Base-by-base conservation (phyloP, 2,329 filamentous ascomycete genomes). In the Monilinia laxa region DNA sequence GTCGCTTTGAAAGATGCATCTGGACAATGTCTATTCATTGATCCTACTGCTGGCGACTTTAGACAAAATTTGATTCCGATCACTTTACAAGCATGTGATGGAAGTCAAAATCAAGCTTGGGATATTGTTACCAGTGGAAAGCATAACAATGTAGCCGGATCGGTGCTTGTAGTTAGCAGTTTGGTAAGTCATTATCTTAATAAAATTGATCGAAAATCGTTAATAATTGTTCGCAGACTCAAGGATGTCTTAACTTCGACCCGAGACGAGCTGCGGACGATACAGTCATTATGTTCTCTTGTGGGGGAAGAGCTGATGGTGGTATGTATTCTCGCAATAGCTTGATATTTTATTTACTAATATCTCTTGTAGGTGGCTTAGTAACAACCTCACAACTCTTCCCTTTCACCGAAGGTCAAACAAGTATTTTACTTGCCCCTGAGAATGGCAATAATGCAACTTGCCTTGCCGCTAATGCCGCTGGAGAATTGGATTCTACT, bases 211-310 rank as follows among this genome's bases (percentile, higher is more conserved):
- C 16, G 12, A 31, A 20, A n/a, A 54, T 31, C 55, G 51, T 40
- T 51, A 35, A 62, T 49, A 45, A 18, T 47, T 20, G 12, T 55
- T n/a, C 2, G 31, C 54, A 80, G 77, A 87, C 84, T 1, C 81
- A 85, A 73, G 84, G 84, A 54, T 87, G 85, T 72, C 77, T 85
- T 71, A 87, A 85, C 77, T 85, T 85, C 68, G 84, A 87, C 69
- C 81, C 82, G 14, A 80, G 84, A 53, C 80, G 83, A 28, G 75
- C 78, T 2, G 76, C 79, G 2, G 83, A 82, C 10, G 81, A 83
- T 70, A 83, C 85, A 71, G 83, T 85, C 23, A 73, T 83, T 54
- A 79, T 87, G 53, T 87, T 86, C 71, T 86, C 84, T 14, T 87
- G 85, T 70, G 85, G 85, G 58, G 85, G 85, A 14, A 78, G 84